Evolutionary conservation across 345 rosid species (phyloP).

Genomic region (Passiflora organensis): DNA sequence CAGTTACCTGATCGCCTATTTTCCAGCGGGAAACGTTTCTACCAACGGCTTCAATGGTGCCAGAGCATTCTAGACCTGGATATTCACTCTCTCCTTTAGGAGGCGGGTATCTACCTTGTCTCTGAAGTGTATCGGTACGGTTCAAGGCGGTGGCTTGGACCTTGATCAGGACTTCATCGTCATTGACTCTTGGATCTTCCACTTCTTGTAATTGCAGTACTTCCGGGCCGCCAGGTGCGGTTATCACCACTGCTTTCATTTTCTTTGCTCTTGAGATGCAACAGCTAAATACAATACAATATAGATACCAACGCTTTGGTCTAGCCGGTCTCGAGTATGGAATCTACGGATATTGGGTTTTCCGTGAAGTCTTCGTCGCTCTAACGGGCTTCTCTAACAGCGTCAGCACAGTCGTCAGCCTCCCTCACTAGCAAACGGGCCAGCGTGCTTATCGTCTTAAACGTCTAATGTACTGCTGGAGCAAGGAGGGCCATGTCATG

Average conservation of each 20-base stretch:
- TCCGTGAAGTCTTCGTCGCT: too few species aligned
- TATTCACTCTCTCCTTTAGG: conserved; percentile 69
- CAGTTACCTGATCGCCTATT: conserved; percentile 63
- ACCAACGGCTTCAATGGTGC: conserved; percentile 60
- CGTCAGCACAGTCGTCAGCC: too few species aligned
- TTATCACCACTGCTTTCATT: conserved; percentile 84
- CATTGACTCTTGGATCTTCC: conserved; percentile 56
- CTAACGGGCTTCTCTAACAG: too few species aligned
- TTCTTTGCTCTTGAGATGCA: not conserved
- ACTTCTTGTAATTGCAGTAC: conserved; percentile 70
- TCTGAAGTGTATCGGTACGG: conserved; percentile 69
- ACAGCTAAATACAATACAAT: too few species aligned
- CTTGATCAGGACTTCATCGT: conserved; percentile 66
- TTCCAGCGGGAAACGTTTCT: conserved; percentile 68
- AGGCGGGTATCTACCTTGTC: conserved; percentile 66
- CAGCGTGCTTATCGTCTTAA: too few species aligned
- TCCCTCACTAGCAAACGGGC: too few species aligned
- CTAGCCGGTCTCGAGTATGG: too few species aligned
- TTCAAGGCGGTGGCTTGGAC: conserved; percentile 73
- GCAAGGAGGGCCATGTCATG: conserved; percentile 88
- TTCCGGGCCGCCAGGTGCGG: conserved; percentile 66
- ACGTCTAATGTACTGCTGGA: too few species aligned
- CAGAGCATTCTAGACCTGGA: conserved; percentile 85
- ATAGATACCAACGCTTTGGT: too few species aligned
- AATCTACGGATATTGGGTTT: too few species aligned